Conservation (phyloP, 495 filamentous ascomycete species). For the Coniosporium apollinis region DNA sequence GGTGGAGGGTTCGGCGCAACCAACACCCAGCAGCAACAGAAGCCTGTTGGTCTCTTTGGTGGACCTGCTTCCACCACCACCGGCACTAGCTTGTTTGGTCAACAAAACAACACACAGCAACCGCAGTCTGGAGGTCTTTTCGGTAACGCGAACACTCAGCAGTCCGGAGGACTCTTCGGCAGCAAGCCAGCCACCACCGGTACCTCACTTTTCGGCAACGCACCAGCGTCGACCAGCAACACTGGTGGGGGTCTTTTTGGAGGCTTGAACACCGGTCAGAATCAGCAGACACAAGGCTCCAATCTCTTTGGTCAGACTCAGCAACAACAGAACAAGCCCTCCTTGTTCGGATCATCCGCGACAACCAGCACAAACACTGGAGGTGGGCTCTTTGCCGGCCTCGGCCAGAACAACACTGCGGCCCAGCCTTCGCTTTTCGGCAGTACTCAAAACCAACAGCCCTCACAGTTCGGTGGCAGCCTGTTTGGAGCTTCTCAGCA, state of each 20-base stretch:
- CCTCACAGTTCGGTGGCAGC: conserved; percentile 20
- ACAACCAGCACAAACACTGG: conserved; percentile 18
- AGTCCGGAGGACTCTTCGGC: conserved; percentile 45
- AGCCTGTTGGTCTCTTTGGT: conserved; percentile 47
- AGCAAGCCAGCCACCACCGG: conserved; percentile 28
- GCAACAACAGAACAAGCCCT: conserved; percentile 18
- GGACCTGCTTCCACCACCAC: conserved; percentile 23
- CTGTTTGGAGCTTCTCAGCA: conserved; percentile 49
- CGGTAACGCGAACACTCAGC: conserved; percentile 25
- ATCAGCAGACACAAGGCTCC: conserved; percentile 30
- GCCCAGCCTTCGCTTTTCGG: conserved; percentile 16
- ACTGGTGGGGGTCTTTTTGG: conserved; percentile 36
- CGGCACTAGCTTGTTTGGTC: conserved; percentile 34
- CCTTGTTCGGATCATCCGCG: conserved; percentile 13
- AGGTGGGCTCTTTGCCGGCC: conserved; percentile 18
- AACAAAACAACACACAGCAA: conserved; percentile 10
- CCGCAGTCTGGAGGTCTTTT: conserved; percentile 30
- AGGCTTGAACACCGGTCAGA: conserved; percentile 33
- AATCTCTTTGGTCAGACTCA: conserved; percentile 21
- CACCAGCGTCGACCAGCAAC: conserved; percentile 5
- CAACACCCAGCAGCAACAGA: conserved; percentile 33
- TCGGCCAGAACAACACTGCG: conserved; percentile 15
- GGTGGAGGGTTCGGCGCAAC: conserved; percentile 27
- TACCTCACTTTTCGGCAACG: conserved; percentile 10
- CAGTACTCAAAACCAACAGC: conserved; percentile 17